Base-by-base conservation (phyloP, 2,329 filamentous ascomycete species). In the Stachybotrys chartarum region DNA sequence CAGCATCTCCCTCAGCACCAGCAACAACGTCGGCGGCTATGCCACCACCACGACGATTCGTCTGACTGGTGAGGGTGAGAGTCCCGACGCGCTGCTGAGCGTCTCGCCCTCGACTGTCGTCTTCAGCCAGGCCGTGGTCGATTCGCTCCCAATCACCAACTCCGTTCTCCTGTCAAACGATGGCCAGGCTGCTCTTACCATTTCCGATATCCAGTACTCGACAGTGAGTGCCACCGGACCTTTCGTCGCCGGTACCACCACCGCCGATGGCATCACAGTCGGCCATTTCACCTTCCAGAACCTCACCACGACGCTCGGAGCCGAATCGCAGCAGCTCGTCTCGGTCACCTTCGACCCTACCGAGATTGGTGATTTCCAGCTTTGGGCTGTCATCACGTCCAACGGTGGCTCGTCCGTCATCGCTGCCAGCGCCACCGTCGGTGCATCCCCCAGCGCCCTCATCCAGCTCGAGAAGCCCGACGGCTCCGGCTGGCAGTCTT, bases 391-490 rank as follows among this genome's bases (percentile, higher is more conserved):
- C 14, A 44, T 52, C 50, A 35, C 32, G 50, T 42, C 50, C 50
- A 44, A 52, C 50, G 50, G 50, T 42, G 50, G 50, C 18, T 24
- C 10, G 35, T 17, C 30, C 32, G 50, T 52, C 50, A 42, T 52
- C 35, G 18, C 32, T 8, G 8, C 39, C 10, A 52, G 32, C 18
- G 50, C 50, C 14, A 52, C 30, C 35, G 50, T 44, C 18, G 50
- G 50, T 44, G 50, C 50, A 11, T 39, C 50, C 7, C 50, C 50
- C 32, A 16, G 7, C 5, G 50, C 50, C 11, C 50, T 42, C n/a
- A 52, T 52, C 50, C 50, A 52, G 18, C 50, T 52, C 17, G 50
- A 52, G 35, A 52, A 52, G 50, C 50, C 50, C 17, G 50, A 52
- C 35, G 50, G 50, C 32, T 42, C 50, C 5, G 50, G 50, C 50